phyloP scores from a whole-genome alignment of 345 rosid genomes.

The Eucalyptus caleyi region DNA sequence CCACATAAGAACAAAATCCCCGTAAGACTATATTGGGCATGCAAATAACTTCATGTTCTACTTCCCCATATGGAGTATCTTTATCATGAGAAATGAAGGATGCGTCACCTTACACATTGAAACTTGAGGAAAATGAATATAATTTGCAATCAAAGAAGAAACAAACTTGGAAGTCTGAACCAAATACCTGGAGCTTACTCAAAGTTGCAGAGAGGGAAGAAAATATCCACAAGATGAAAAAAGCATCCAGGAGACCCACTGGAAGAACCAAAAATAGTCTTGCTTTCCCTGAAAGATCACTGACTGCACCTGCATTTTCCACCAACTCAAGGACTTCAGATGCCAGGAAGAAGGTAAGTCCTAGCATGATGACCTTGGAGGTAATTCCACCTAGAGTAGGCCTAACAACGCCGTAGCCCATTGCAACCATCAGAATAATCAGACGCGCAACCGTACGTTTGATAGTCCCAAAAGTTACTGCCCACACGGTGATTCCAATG shows the following conservation, averaged over 20 bases:
- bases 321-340: slow-evolving; percentile 89
- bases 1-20: not conserved
- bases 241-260: slow-evolving; percentile 83
- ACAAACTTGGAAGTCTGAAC: not conserved
- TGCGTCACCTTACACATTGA: not conserved
- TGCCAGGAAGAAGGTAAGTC: slow-evolving; percentile 73
- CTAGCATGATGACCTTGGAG: slow-evolving; percentile 86
- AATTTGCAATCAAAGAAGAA: not conserved
- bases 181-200: slow-evolving; percentile 79
- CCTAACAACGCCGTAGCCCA: slow-evolving; percentile 98
- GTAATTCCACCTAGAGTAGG: slow-evolving; percentile 92
- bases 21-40: not conserved
- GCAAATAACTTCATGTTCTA: not conserved
- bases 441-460: slow-evolving; percentile 71
- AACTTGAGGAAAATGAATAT: not conserved
- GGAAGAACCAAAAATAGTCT: slow-evolving; percentile 78
- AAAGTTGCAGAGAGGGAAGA: slow-evolving; percentile 83
- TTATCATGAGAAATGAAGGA: not conserved
- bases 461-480: slow-evolving; percentile 73
- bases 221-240: slow-evolving; percentile 92
- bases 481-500: slow-evolving; percentile 80
- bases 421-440: slow-evolving; percentile 76
- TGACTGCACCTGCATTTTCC: slow-evolving; percentile 84
- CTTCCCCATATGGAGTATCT: not conserved
- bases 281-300: slow-evolving; percentile 90